Conservation (phyloP, 768 basidiomycete species). For the Russula brevipes region DNA sequence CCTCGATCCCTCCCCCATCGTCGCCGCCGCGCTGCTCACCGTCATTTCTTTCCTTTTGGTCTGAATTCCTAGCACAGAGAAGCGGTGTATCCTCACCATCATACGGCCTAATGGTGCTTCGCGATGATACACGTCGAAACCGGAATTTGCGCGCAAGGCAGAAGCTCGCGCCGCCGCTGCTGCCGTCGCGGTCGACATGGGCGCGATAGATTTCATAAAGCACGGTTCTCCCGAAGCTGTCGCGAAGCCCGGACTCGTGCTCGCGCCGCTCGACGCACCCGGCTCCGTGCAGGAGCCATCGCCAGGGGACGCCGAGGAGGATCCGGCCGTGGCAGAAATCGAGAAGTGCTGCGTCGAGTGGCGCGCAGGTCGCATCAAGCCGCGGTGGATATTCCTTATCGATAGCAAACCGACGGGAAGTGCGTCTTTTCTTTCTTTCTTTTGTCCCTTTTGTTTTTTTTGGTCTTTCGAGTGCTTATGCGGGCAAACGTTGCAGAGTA, state of each 20-base stretch:
- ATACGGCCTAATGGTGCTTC: conserved; percentile 47
- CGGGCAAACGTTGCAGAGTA: conserved; percentile 23
- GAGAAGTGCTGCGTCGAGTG: conserved; percentile 51
- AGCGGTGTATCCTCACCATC: conserved; percentile 58
- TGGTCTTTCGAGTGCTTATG: background rate
- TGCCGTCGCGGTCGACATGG: conserved; percentile 51
- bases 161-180: conserved; percentile 55
- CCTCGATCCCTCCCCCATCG: background rate
- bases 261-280: conserved; percentile 31
- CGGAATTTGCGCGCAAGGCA: conserved; percentile 39
- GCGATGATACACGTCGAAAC: conserved; percentile 51
- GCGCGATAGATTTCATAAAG: conserved; percentile 54
- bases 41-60: background rate
- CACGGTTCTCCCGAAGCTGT: conserved; percentile 38
- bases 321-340: conserved; percentile 39
- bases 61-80: conserved; percentile 35
- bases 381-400: conserved; percentile 49
- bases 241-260: conserved; percentile 34
- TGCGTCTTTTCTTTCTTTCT: conserved; percentile 9
- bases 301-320: conserved; percentile 11
- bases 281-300: conserved; percentile 10
- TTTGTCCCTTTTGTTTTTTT: background rate
- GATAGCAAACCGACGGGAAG: conserved; percentile 46
- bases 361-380: conserved; percentile 47
- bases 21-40: background rate